Evolutionary conservation across 768 basidiomycete genomes (phyloP).

Genomic region (Mycena maculata): DNA sequence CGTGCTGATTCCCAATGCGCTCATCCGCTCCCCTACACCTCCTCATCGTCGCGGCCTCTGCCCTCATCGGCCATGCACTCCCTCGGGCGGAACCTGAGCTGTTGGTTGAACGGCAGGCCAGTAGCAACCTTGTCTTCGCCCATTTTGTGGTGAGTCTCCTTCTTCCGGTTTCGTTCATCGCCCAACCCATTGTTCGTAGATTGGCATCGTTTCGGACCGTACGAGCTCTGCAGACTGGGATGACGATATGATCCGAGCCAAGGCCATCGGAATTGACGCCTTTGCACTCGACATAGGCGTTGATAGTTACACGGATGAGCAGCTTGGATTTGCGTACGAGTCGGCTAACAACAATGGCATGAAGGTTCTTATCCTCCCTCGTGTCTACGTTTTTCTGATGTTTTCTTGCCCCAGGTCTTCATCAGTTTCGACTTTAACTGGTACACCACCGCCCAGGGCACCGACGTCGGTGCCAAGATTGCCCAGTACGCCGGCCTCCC

Average conservation of each 20-base stretch:
- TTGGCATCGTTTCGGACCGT: constrained; percentile 33
- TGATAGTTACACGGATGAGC: constrained; percentile 51
- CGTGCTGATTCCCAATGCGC: not conserved
- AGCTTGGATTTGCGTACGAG: constrained; percentile 50
- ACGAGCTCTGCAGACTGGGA: constrained; percentile 32
- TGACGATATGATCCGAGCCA: constrained; percentile 36
- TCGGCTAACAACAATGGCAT: constrained; percentile 46
- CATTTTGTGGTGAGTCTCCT: constrained; percentile 33
- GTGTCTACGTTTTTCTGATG: too few species aligned
- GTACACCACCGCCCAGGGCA: constrained; percentile 38
- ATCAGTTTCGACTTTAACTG: constrained; percentile 51
- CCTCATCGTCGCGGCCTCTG: not conserved
- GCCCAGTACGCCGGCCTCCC: constrained; percentile 50
- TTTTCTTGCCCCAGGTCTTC: constrained; percentile 48
- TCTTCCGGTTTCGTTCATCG: too few species aligned
- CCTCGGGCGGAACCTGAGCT: not conserved
- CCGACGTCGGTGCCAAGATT: constrained; percentile 49
- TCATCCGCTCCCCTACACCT: not conserved
- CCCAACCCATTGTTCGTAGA: constrained; percentile 3
- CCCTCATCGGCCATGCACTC: not conserved
- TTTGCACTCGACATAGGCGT: constrained; percentile 60
- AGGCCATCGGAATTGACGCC: constrained; percentile 46
- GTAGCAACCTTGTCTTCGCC: constrained; percentile 29
- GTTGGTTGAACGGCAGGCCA: not conserved
- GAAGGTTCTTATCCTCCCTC: constrained; percentile 54